Conservation (phyloP, 345 rosid species). For the Aquilaria yunnanensis region DNA sequence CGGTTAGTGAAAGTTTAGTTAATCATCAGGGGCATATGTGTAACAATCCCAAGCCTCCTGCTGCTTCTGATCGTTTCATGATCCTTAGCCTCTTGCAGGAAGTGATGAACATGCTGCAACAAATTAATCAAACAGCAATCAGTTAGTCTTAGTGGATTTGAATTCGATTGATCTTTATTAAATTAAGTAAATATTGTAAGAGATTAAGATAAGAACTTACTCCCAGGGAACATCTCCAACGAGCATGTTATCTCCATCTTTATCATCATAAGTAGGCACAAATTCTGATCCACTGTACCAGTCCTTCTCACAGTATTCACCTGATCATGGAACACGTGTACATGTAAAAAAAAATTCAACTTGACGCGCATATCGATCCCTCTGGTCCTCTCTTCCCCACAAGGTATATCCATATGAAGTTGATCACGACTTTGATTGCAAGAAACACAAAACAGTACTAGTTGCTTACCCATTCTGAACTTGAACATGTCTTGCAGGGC, state of each 20-base stretch:
- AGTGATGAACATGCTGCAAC: slow-evolving; percentile 39
- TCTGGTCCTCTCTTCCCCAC: too few species aligned
- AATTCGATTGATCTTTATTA: too few species aligned
- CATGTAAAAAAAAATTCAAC: not conserved
- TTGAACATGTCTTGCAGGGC: slow-evolving; percentile 67
- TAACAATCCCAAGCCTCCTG: slow-evolving; percentile 27
- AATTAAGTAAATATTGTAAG: not conserved
- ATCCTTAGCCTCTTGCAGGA: slow-evolving; percentile 53
- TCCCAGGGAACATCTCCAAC: slow-evolving; percentile 91
- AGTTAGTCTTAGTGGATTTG: not conserved
- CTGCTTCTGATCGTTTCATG: slow-evolving; percentile 55
- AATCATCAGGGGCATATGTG: too few species aligned
- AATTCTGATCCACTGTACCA: slow-evolving; percentile 58
- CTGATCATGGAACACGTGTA: slow-evolving; percentile 7
- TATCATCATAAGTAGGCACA: slow-evolving; percentile 72
- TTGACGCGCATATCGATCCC: too few species aligned
- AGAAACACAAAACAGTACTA: not conserved
- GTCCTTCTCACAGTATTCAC: slow-evolving; percentile 43
- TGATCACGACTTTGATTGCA: not conserved
- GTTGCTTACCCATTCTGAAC: slow-evolving; percentile 38
- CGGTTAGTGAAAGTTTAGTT: too few species aligned
- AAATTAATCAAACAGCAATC: not conserved
- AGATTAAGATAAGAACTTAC: slow-evolving; percentile 16
- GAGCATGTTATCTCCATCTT: slow-evolving; percentile 81
- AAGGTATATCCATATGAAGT: too few species aligned